Base-by-base conservation (phyloP, 1,139 yeast species). In the Trichomonascaceae sp. region DNA sequence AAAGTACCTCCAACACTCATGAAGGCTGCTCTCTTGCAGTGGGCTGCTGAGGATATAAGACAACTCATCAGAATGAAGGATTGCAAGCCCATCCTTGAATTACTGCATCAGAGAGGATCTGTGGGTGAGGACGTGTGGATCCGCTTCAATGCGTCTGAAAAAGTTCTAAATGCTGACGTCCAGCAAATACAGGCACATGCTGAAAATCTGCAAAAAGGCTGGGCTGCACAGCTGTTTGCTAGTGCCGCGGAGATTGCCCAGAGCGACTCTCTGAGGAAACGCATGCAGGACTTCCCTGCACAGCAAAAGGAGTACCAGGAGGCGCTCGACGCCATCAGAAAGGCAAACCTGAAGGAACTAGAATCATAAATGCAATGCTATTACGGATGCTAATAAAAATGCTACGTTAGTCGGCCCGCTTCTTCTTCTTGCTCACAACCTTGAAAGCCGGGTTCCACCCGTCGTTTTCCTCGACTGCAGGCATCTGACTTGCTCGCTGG, bases 61-160 rank as follows among this genome's bases (percentile, higher is more conserved):
- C 65, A 84, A 45, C 61, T 78, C 45, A 63, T 78, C 56, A 71
- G 74, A 49, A 62, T 85, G 55, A 79, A 84, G 54, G 87, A 80
- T 47, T 64, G 69, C 44, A 79, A 77, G 54, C 76, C 77, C 4
- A 71, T 69, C 34, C 70, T 82, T 48, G 72, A 71, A 35, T 65
- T 69, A 33, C 64, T 89, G 42, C 87, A 85, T 54, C 92, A 87
- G 50, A 75, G 74, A 36, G 97, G 97, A 1, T 73, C 87, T 23
- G 76, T 89, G 42, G 96, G 96, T 25, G 97, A 89, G 50, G 93
- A 81, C 38, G 64, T 81, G 30, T 80, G 72, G 68, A 78, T 79
- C 53, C 77, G 92, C 47, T 85, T 70, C 57, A 76, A 74, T 46
- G 67, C 84, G 34, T 85, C 84, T 45, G 72, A 71, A 41, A 82